A percentile compares a stretch with the other conserved stretches of the same genome.
phyloP scores from a whole-genome alignment of 805 yeast species.

The Wickerhamia fluorescens region DNA sequence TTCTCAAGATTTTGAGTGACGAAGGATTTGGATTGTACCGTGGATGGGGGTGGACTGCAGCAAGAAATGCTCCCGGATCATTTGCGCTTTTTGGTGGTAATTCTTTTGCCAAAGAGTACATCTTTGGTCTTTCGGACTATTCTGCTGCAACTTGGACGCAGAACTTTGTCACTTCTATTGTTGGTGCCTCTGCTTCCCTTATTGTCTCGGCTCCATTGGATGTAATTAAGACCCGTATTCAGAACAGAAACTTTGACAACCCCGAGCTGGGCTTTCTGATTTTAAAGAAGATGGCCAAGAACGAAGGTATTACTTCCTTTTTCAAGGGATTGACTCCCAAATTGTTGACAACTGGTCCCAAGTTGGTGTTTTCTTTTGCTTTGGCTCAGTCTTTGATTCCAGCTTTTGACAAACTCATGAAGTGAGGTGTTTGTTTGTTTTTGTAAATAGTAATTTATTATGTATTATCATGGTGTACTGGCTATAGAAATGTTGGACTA shows the following conservation, averaged over 20 bases:
- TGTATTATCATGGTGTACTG: no score
- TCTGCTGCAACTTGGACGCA: slow-evolving; percentile 90
- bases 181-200: slow-evolving; percentile 94
- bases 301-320: slow-evolving; percentile 85
- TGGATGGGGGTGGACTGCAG: slow-evolving; percentile 99
- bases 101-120: slow-evolving; percentile 96
- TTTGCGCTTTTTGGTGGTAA: slow-evolving; percentile 97
- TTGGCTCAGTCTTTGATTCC: slow-evolving; percentile 96
- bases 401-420: slow-evolving; percentile 74
- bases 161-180: slow-evolving; percentile 89
- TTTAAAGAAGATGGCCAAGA: slow-evolving; percentile 84
- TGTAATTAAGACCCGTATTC: slow-evolving; percentile 97
- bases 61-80: slow-evolving; percentile 98
- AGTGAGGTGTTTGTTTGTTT: slow-evolving; percentile 10
- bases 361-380: slow-evolving; percentile 96
- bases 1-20: slow-evolving; percentile 73
- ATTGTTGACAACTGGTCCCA: slow-evolving; percentile 95
- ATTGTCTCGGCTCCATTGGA: slow-evolving; percentile 97
- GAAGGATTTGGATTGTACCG: slow-evolving; percentile 92
- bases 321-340: slow-evolving; percentile 97
- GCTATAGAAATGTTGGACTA: no score
- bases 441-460: no score
- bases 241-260: slow-evolving; percentile 90
- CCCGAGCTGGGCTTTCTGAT: slow-evolving; percentile 92
- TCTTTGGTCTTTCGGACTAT: slow-evolving; percentile 81